Evolutionary conservation across 768 basidiomycete genomes (phyloP).

Genomic region (button mushroom (Agaricus bisporus)): DNA sequence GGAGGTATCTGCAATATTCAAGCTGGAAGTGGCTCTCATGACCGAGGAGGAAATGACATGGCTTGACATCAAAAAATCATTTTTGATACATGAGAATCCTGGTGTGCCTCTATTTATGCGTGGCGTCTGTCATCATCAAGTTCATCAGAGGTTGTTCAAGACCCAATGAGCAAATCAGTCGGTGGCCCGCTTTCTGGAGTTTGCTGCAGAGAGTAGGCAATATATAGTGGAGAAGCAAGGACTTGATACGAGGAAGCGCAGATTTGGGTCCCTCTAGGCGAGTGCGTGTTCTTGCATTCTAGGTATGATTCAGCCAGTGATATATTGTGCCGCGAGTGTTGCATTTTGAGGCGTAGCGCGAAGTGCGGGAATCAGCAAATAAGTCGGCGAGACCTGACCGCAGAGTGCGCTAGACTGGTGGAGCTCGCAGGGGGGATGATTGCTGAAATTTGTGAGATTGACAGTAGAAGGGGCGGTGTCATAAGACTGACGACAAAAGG

Average conservation of each 20-base stretch:
- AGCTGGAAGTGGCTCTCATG: background rate
- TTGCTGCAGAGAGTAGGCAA: background rate
- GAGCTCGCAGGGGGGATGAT: background rate
- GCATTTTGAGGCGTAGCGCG: no score
- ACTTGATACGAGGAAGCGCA: background rate
- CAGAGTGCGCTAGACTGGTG: background rate
- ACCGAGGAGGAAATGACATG: background rate
- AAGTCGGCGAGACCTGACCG: background rate
- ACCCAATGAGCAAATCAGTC: slow-evolving; percentile 1
- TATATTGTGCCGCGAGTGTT: background rate
- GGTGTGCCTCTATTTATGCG: background rate
- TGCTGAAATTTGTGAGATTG: background rate
- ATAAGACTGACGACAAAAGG: background rate
- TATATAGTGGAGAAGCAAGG: background rate
- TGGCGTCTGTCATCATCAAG: slow-evolving; percentile 5
- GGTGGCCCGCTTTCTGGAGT: background rate
- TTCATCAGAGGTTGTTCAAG: background rate
- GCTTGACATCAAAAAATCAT: background rate
- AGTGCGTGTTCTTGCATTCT: background rate
- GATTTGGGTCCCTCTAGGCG: background rate
- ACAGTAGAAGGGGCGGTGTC: background rate
- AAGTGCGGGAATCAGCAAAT: background rate
- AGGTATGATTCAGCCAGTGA: slow-evolving; percentile 1
- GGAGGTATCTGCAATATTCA: no score
- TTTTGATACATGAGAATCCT: background rate